Evolutionary conservation across 345 rosid species (phyloP).

Genomic region (Tarenaya hassleriana): DNA sequence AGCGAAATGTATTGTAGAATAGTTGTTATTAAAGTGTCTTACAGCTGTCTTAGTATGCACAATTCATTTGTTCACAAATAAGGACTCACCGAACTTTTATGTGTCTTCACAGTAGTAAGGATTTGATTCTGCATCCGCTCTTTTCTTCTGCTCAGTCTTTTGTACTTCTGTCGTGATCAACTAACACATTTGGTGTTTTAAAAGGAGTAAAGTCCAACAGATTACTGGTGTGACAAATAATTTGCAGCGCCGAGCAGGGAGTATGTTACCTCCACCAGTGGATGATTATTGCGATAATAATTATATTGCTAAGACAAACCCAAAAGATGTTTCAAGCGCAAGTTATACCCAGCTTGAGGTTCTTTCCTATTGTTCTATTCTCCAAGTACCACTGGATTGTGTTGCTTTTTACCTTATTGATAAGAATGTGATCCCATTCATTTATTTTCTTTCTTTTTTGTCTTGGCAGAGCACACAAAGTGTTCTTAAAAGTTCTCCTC

Average conservation of each 20-base stretch:
- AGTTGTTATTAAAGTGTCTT: neutral
- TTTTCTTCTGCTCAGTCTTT: conserved; percentile 1
- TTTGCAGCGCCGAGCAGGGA: conserved; percentile 54
- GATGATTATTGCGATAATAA: conserved; percentile 51
- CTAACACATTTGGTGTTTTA: conserved; percentile 27
- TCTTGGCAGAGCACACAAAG: conserved; percentile 36
- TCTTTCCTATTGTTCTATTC: neutral
- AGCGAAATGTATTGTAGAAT: too few species aligned
- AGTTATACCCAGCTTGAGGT: conserved; percentile 23
- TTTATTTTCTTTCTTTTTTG: conserved; percentile 2
- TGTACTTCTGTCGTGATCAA: conserved; percentile 19
- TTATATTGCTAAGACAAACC: conserved; percentile 44
- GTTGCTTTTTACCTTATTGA: neutral
- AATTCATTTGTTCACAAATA: conserved; percentile 15
- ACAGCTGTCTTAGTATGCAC: conserved; percentile 5
- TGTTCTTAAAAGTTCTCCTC: conserved; percentile 43
- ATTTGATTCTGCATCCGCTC: conserved; percentile 9
- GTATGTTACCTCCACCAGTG: conserved; percentile 69
- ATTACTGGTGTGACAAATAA: conserved; percentile 53
- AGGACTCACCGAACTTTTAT: conserved; percentile 3
- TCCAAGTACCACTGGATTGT: neutral
- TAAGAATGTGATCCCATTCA: conserved; percentile 5
- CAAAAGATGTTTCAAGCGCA: conserved; percentile 51
- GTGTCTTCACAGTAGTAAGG: conserved; percentile 1
- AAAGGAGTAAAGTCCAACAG: conserved; percentile 73